phyloP scores from a whole-genome alignment of 306 rosid species.

The Comarum palustre region DNA sequence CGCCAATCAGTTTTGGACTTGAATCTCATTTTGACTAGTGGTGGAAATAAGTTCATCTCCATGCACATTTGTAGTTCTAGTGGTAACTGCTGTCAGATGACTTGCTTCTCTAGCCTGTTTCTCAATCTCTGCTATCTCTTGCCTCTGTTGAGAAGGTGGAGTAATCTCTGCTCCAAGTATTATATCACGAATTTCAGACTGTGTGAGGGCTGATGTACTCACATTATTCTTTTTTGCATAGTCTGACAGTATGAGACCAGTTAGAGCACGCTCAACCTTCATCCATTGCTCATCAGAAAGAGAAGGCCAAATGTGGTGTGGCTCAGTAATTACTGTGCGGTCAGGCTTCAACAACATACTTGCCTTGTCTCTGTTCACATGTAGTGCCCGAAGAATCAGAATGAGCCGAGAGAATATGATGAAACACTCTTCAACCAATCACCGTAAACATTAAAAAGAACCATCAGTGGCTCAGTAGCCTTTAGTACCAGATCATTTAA shows the following conservation, averaged over 20 bases:
- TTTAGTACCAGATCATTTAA: slow-evolving; percentile 92
- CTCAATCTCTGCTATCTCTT: slow-evolving; percentile 95
- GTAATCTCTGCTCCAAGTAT: slow-evolving; percentile 98
- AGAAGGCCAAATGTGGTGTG: slow-evolving; percentile 99
- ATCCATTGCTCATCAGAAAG: slow-evolving; percentile 93
- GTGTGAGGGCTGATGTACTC: slow-evolving; percentile 88
- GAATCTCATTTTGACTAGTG: slow-evolving; percentile 94
- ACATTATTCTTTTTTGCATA: slow-evolving; percentile 97
- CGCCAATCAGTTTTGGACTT: slow-evolving; percentile 99
- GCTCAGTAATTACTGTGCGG: slow-evolving; percentile 77
- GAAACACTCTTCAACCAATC: slow-evolving; percentile 98
- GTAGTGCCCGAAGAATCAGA: slow-evolving; percentile 87
- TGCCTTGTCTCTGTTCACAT: slow-evolving; percentile 92
- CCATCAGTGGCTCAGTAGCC: slow-evolving; percentile 99
- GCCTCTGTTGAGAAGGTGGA: slow-evolving; percentile 98
- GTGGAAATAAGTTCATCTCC: slow-evolving; percentile 91
- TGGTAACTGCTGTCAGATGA: slow-evolving; percentile 89
- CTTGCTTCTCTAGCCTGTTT: slow-evolving; percentile 94
- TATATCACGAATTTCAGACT: slow-evolving; percentile 93
- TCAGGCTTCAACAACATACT: slow-evolving; percentile 96
- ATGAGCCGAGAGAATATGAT: slow-evolving; percentile 93
- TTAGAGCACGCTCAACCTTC: slow-evolving; percentile 98
- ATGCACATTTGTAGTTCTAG: slow-evolving; percentile 83
- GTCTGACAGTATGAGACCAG: slow-evolving; percentile 92
- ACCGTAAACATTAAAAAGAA: slow-evolving; percentile 91